Evolutionary conservation across 495 filamentous ascomycete species (phyloP).

Genomic region (Xylaria sp.): DNA sequence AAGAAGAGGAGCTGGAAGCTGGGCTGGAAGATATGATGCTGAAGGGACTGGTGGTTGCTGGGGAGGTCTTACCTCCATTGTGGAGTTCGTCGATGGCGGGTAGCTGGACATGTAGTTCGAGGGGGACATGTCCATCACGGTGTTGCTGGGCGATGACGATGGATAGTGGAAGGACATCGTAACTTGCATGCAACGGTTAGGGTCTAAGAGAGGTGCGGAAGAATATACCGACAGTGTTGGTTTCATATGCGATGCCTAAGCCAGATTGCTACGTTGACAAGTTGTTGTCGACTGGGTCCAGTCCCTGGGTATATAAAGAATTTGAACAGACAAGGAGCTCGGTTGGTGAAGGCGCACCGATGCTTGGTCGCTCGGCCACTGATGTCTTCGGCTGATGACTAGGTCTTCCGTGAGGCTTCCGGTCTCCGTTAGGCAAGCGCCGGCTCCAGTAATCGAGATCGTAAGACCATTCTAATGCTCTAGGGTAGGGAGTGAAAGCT

Average conservation of each 20-base stretch:
- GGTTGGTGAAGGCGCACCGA: conserved; percentile 8
- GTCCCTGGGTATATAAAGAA: conserved; percentile 8
- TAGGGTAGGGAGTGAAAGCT: conserved; percentile 29
- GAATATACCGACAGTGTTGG: conserved; percentile 7
- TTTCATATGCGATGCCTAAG: conserved; percentile 15
- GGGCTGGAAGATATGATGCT: conserved; percentile 36
- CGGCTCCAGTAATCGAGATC: conserved; percentile 12
- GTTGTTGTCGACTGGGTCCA: background rate
- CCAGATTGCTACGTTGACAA: background rate
- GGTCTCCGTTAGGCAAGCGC: conserved; percentile 2
- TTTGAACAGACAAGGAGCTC: background rate
- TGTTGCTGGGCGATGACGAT: conserved; percentile 51
- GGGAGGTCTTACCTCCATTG: conserved; percentile 45
- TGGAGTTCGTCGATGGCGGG: conserved; percentile 48
- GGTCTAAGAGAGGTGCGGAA: conserved; percentile 7
- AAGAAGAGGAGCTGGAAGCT: conserved; percentile 34
- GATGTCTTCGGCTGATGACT: conserved; percentile 36
- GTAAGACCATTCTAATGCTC: conserved; percentile 35
- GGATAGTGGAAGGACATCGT: conserved; percentile 62
- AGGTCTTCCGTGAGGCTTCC: conserved; percentile 17
- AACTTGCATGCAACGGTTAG: background rate
- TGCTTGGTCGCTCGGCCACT: conserved; percentile 7
- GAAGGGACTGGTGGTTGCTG: conserved; percentile 30
- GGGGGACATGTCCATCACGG: conserved; percentile 53
- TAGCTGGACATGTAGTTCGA: conserved; percentile 50